Evolutionary conservation across 2,329 filamentous ascomycete species (phyloP).

Genomic region (Trichocomaceae sp.): DNA sequence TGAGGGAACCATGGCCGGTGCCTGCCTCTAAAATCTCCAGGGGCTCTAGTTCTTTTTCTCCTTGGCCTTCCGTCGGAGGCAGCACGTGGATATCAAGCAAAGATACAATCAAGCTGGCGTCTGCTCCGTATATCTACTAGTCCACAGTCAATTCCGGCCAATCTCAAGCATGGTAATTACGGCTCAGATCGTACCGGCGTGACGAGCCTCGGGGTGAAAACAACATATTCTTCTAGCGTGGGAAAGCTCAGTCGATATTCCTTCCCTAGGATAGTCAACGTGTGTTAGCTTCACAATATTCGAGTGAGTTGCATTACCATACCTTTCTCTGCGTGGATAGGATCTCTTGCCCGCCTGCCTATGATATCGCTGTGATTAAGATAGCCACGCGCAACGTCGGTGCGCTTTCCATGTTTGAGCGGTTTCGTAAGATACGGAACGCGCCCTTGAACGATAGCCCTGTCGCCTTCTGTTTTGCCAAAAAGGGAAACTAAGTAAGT

Average conservation of each 20-base stretch:
- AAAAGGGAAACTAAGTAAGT: neutral
- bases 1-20: conserved; percentile 76
- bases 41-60: conserved; percentile 27
- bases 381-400: conserved; percentile 29
- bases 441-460: conserved; percentile 35
- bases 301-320: neutral
- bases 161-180: neutral
- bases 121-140: conserved; percentile 62
- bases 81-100: conserved; percentile 65
- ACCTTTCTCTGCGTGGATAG: conserved; percentile 51
- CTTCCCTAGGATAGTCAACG: conserved; percentile 27
- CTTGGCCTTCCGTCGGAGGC: conserved; percentile 25
- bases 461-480: conserved; percentile 37
- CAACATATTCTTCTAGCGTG: conserved; percentile 66
- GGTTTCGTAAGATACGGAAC: conserved; percentile 37
- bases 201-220: conserved; percentile 60
- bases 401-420: conserved; percentile 32
- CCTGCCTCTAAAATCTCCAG: conserved; percentile 77
- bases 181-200: conserved; percentile 55
- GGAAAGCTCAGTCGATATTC: conserved; percentile 56
- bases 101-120: conserved; percentile 68
- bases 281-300: neutral
- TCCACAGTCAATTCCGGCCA: conserved; percentile 14
- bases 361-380: conserved; percentile 54
- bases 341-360: conserved; percentile 54